Percentiles rank a stretch among this genome's conserved stretches.
Evolutionary conservation across 805 yeast genomes (phyloP).

Genomic region (Starmerella asiatica): DNA sequence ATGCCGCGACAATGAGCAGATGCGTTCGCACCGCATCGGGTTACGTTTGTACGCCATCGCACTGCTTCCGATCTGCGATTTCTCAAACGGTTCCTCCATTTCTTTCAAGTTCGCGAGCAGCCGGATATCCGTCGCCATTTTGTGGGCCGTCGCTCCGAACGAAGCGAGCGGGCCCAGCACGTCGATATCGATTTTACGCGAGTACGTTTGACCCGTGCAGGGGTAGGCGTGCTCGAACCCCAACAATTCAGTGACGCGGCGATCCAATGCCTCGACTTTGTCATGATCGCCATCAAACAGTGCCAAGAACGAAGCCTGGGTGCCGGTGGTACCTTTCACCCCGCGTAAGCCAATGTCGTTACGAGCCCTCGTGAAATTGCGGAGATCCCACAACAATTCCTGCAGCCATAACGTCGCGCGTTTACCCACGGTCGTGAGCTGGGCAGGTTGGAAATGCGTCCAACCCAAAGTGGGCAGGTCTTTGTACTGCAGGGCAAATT

Average conservation of each 20-base stretch:
- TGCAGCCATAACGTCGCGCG: constrained; percentile 96
- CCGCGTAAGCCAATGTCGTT: constrained; percentile 94
- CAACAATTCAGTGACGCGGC: constrained; percentile 78
- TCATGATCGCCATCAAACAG: constrained; percentile 95
- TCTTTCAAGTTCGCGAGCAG: constrained; percentile 93
- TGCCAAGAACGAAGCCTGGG: constrained; percentile 91
- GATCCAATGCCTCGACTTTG: constrained; percentile 84
- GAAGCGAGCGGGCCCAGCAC: constrained; percentile 84
- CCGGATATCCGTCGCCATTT: constrained; percentile 94
- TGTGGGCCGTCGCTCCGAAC: constrained; percentile 91
- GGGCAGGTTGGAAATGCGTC: constrained; percentile 99
- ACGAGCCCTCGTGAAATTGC: constrained; percentile 92
- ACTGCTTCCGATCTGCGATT: constrained; percentile 92
- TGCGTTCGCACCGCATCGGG: constrained; percentile 99
- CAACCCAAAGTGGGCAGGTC: constrained; percentile 95
- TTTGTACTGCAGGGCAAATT: constrained; percentile 83
- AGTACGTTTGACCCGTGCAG: constrained; percentile 97
- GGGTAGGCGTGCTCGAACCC: constrained; percentile 96
- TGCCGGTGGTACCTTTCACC: constrained; percentile 98
- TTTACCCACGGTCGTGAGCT: constrained; percentile 95
- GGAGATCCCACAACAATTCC: constrained; percentile 92
- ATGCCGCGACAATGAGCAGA: constrained; percentile 95
- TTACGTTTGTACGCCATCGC: constrained; percentile 99
- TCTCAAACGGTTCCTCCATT: constrained; percentile 96
- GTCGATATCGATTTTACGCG: constrained; percentile 94